Base-by-base conservation (phyloP, 371 early-diverging fungal species). In the Blakeslea trispora region DNA sequence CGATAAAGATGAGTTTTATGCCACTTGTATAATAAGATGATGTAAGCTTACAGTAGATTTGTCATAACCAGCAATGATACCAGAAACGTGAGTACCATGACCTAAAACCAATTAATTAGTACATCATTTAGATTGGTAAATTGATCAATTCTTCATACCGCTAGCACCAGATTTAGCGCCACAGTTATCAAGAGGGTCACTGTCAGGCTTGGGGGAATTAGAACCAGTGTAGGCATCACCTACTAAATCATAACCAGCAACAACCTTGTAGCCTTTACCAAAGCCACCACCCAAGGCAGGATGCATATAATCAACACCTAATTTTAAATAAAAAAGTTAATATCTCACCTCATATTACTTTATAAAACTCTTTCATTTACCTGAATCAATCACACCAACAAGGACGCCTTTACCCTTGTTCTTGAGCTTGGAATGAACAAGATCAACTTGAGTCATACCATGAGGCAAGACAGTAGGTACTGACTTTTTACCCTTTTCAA, bases 221-320 rank as follows among this genome's bases (percentile, higher is more conserved):
- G 82, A 76, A 28, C 45, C 50, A 45, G 45, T 49, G 28, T 72
- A 72, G n/a, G 49, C 44, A 32, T 81, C 75, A 28, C 83, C 81
- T 9, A 81, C 81, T 19, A 88, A 66, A 56, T 88, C 87, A 24
- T 71, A 66, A 18, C 86, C 88, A 43, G 63, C 75, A 1, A 66
- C 69, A 18, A 88, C 79, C 56, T 82, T 84, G 64, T 64, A 76
- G 32, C 67, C 66, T 43, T 56, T 50, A 8, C 89, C 89, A 45
- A 85, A 85, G 48, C 87, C 75, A 7, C 86, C 85, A 32, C 87
- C 88, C 15, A 90, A 62, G 6, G 86, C 87, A 9, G 88, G 86
- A 50, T 90, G 91, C 43, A 51, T 63, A 57, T 77, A 83, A 32
- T 83, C 80, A 22, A 83, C 59, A 22, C 88, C 82, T 49, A 24